Evolutionary conservation across 2,329 filamentous ascomycete species (phyloP).

Genomic region (Chrysoporthe deuterocubensis): DNA sequence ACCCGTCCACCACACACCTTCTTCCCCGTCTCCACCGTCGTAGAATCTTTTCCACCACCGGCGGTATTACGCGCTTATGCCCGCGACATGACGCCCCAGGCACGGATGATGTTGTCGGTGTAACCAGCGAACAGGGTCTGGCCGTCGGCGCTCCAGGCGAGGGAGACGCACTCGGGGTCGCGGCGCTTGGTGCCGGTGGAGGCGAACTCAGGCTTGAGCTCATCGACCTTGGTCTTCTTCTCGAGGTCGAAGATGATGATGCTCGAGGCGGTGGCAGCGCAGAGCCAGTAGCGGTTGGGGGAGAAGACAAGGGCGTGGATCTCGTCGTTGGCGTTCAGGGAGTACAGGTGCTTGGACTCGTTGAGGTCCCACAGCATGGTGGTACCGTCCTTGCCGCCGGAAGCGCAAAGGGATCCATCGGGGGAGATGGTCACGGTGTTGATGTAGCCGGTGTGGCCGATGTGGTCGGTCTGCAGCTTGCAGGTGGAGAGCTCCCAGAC

Average conservation of each 20-base stretch:
- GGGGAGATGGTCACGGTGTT: slow-evolving; percentile 99
- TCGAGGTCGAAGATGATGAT: slow-evolving; percentile 99
- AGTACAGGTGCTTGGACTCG: slow-evolving; percentile 99
- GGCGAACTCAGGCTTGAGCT: slow-evolving; percentile 98
- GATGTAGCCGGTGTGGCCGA: slow-evolving; percentile 99
- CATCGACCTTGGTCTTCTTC: slow-evolving; percentile 99
- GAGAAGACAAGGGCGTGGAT: slow-evolving; percentile 99
- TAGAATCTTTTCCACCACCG: slow-evolving; percentile 16
- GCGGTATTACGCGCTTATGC: slow-evolving; percentile 58
- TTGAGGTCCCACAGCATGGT: slow-evolving; percentile 99
- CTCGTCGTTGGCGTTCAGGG: slow-evolving; percentile 98
- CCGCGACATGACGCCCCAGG: slow-evolving; percentile 96
- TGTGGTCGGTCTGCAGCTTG: slow-evolving; percentile 99
- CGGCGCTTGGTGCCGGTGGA: slow-evolving; percentile 89
- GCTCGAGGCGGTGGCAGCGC: slow-evolving; percentile 93
- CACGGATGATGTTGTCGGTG: slow-evolving; percentile 99
- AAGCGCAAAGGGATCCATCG: slow-evolving; percentile 98
- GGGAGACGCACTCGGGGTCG: slow-evolving; percentile 95
- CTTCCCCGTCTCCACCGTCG: slow-evolving; percentile 18
- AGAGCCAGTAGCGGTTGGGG: slow-evolving; percentile 99
- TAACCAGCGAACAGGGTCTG: slow-evolving; percentile 99
- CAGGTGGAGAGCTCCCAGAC: slow-evolving; percentile 99
- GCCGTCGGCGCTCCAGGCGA: slow-evolving; percentile 97
- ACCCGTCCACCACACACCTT: slow-evolving; percentile 27
- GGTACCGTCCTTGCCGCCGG: slow-evolving; percentile 98